Evolutionary conservation across 2,329 filamentous ascomycete species (phyloP), one percentile per base, ranked within the genome.

Genomic region (Colletotrichum lupini): DNA sequence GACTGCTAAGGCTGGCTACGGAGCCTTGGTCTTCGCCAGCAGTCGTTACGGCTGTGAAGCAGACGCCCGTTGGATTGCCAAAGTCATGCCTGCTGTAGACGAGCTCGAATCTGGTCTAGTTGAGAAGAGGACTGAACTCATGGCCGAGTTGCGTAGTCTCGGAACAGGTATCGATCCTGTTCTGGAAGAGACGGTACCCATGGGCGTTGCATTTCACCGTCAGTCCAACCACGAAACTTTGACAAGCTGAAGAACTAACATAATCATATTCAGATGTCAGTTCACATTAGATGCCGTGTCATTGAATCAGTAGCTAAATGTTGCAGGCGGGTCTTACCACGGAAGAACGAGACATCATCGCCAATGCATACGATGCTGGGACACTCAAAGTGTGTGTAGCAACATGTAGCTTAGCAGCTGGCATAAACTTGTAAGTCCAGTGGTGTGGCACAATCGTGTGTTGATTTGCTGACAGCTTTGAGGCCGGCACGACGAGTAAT

Each of bases 371-470:
- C 76, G 93, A 95, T 78, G 81, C 84, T 52, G 92, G 93, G 0
- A 84, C 88, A 5, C 79, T 95, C 22, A 92, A 92, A 76, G 90
- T 94, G 1, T 91, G 94, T 65, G 90, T 94, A 19, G 93, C 93
- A 49, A 95, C 93, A 1, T 95, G 93, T 77, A 94, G 92, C 79
- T 87, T 95, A 69, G 93, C 93, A n/a, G 93, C 93, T 16, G 93
- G 93, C n/a, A 94, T 95, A 72, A 95, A 95, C 80, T 83, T 95
- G 78, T 86, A 73, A 70, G 82, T 75, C 19, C 22, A 49, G 5
- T 14, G 30, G 11, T 5, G 9, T 22, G 11, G 6, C 4, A 8
- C 49, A 16, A 14, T 19, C 8, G 52, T 5, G 24, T 5, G 30
- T 58, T n/a, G 24, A 5, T 11, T 9, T 79, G 30, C 79, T 73